phyloP scores from a whole-genome alignment of 495 filamentous ascomycete genomes.

The Rhypophila decipiens region DNA sequence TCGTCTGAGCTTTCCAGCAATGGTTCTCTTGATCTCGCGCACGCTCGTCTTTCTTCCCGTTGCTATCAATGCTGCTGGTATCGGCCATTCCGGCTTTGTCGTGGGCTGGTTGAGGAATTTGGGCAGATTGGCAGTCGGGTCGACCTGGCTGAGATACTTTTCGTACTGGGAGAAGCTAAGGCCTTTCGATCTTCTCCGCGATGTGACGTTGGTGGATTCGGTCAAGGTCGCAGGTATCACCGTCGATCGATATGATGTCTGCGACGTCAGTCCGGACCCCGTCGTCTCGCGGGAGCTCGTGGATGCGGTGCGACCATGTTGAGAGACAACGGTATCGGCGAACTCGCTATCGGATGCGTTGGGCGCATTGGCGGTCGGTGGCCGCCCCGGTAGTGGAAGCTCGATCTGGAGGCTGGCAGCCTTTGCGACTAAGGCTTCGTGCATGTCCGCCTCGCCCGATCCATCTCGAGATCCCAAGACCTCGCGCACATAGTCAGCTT shows the following conservation, averaged over 20 bases:
- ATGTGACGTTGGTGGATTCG: conserved; percentile 10
- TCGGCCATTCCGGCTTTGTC: conserved; percentile 17
- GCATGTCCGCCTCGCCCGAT: conserved; percentile 32
- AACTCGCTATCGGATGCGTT: conserved; percentile 27
- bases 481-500: conserved; percentile 35
- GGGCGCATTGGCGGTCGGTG: conserved; percentile 5
- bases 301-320: conserved; percentile 15
- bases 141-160: conserved; percentile 39
- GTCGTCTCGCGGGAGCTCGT: conserved; percentile 13
- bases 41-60: conserved; percentile 35
- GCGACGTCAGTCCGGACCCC: conserved; percentile 6
- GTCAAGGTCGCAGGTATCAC: conserved; percentile 15
- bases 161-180: conserved; percentile 49
- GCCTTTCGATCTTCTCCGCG: conserved; percentile 31
- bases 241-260: conserved; percentile 13
- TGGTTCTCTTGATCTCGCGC: conserved; percentile 31
- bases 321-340: conserved; percentile 20
- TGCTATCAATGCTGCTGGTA: conserved; percentile 24
- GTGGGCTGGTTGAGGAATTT: conserved; percentile 20
- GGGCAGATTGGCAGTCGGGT: conserved; percentile 31
- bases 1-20: conserved; percentile 33
- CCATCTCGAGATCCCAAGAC: conserved; percentile 35
- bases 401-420: conserved; percentile 38
- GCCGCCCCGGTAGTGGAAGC: conserved; percentile 13
- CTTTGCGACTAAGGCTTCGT: conserved; percentile 30